Evolutionary conservation across 2,329 filamentous ascomycete species (phyloP).

Genomic region (Geoglossum cookeanum): DNA sequence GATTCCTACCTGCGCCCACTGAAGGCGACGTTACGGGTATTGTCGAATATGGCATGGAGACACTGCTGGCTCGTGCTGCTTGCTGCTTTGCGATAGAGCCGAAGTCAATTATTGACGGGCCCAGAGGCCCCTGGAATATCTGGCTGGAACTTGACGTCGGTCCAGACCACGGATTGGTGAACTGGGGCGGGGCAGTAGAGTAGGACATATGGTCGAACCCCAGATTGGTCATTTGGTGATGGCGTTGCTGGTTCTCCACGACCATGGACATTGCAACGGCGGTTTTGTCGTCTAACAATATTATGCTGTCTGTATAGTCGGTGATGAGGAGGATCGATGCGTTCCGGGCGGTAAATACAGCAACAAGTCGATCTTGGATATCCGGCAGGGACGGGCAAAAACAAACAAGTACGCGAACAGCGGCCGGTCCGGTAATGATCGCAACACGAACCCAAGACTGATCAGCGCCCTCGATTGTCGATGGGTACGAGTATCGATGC

Average conservation of each 20-base stretch:
- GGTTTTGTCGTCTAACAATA: neutral
- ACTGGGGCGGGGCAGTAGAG: constrained; percentile 41
- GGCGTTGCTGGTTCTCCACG: constrained; percentile 72
- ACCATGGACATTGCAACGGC: constrained; percentile 65
- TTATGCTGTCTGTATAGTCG: too few species aligned
- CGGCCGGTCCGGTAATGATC: neutral
- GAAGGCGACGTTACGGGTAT: constrained; percentile 56
- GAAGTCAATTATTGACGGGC: constrained; percentile 36
- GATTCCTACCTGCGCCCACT: constrained; percentile 48
- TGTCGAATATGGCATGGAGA: constrained; percentile 50
- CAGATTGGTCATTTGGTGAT: constrained; percentile 51
- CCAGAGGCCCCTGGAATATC: constrained; percentile 42
- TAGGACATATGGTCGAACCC: constrained; percentile 69
- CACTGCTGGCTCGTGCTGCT: constrained; percentile 37
- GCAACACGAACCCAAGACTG: neutral
- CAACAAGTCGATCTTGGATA: neutral
- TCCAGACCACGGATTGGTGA: constrained; percentile 73
- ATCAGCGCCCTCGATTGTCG: neutral
- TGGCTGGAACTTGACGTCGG: constrained; percentile 35
- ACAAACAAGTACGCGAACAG: neutral
- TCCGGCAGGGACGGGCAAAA: neutral
- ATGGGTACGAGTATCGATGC: too few species aligned
- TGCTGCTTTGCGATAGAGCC: constrained; percentile 38
- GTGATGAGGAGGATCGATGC: neutral
- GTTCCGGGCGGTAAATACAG: neutral